Evolutionary conservation across 2,329 filamentous ascomycete species (phyloP), one percentile per base, ranked within the genome.

Genomic region (Hypoxylon rubiginosum): DNA sequence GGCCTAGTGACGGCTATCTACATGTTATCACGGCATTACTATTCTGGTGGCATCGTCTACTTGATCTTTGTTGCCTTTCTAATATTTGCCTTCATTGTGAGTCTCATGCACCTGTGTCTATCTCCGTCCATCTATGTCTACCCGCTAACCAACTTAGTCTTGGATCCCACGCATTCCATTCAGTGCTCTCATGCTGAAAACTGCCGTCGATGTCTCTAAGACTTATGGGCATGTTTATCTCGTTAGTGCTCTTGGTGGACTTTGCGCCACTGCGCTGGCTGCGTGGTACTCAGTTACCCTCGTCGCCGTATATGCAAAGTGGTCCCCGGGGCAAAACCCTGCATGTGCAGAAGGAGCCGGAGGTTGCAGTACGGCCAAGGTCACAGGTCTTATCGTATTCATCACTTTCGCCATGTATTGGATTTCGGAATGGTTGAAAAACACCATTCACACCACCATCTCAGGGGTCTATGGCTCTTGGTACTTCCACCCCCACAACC

Each of bases 121-220:
- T n/a, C 9, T 34, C 13, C 24, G 13, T 13, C 3, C 34, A 34
- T n/a, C n/a, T n/a, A 10, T 11, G 17, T 11, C 17, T 55, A n/a
- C 57, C 60, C 13, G 61, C 34, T 34, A 1, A 41, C 19, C 19
- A 1, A 2, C n/a, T 6, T 30, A 75, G 73, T 91, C 88, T 53
- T 98, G 95, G 94, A 95, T 95, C 58, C 90, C 88, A 17, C 87
- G 94, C 55, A 97, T 98, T 64, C 95, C 94, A 0, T 97, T 97
- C 79, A 94, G 91, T 8, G 92, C 93, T 0, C 82, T 97, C 66
- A 97, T 97, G 93, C 86, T 97, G 52, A 90, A 91, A 79, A 95
- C 92, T 0, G 86, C 90, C 21, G 93, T 97, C 73, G 92, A 97
- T 72, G 91, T 97, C 0, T 91, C 93, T 43, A 94, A 93, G 75